Evolutionary conservation across 306 rosid species (phyloP).

Genomic region (Dalbergia cultrata): DNA sequence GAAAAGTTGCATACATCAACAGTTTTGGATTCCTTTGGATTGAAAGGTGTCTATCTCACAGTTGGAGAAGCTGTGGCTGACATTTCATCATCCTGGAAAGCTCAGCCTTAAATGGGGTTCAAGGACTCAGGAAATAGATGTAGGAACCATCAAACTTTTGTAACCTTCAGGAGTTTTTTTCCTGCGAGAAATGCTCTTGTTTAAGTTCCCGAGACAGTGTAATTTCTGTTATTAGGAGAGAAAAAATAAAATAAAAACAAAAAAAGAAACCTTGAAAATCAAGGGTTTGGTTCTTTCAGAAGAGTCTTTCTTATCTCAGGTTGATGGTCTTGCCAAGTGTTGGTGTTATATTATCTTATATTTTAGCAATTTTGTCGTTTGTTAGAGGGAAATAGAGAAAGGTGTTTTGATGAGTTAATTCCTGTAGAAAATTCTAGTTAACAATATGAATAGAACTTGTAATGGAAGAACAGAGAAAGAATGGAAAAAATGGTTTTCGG

Average conservation of each 20-base stretch:
- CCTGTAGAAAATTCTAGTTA: not conserved
- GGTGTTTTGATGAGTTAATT: constrained; percentile 5
- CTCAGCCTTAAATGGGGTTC: constrained; percentile 52
- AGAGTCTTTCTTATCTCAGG: constrained; percentile 20
- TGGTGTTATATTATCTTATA: constrained; percentile 23
- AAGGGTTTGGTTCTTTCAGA: constrained; percentile 18
- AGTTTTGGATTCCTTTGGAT: constrained; percentile 63
- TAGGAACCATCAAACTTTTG: constrained; percentile 40
- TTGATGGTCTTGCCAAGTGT: constrained; percentile 23
- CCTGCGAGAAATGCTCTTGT: constrained; percentile 33
- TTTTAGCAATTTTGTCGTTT: constrained; percentile 33
- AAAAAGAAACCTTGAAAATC: constrained; percentile 12
- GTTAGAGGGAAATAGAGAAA: constrained; percentile 31
- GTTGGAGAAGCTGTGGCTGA: constrained; percentile 87
- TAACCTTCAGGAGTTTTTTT: constrained; percentile 16
- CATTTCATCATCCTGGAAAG: constrained; percentile 61
- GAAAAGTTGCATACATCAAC: constrained; percentile 74
- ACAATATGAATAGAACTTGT: not conserved
- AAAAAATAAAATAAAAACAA: too few species aligned
- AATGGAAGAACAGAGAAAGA: not conserved
- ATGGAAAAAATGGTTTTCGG: not conserved
- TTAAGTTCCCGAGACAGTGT: constrained; percentile 31
- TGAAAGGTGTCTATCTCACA: constrained; percentile 70
- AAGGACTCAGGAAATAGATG: constrained; percentile 14
- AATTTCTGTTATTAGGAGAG: not conserved